phyloP scores from a whole-genome alignment of 2,329 filamentous ascomycete species.

The Aurifilum marmelostoma region DNA sequence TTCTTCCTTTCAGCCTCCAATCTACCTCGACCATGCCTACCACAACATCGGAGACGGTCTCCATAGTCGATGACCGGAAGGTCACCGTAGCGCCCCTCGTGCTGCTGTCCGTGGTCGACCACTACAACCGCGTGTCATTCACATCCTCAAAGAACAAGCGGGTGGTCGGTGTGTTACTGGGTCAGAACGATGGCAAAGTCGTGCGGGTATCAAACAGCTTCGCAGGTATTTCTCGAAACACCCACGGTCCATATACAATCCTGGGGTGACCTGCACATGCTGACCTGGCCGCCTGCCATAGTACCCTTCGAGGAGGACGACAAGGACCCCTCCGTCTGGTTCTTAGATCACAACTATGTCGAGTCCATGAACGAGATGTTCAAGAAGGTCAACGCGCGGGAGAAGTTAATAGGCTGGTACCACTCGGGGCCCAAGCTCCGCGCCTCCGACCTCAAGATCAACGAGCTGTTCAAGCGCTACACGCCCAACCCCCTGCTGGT shows the following conservation, averaged over 20 bases:
- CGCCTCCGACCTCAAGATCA: slow-evolving; percentile 97
- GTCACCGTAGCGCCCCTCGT: slow-evolving; percentile 98
- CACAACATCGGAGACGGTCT: slow-evolving; percentile 95
- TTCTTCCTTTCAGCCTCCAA: slow-evolving; percentile 13
- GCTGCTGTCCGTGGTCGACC: slow-evolving; percentile 95
- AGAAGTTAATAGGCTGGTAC: slow-evolving; percentile 99
- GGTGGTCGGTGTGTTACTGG: slow-evolving; percentile 91
- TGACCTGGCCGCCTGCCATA: slow-evolving; percentile 23
- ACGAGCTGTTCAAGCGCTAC: slow-evolving; percentile 99
- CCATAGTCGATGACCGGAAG: slow-evolving; percentile 81
- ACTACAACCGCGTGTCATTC: slow-evolving; percentile 90
- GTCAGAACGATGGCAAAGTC: slow-evolving; percentile 94
- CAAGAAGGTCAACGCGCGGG: slow-evolving; percentile 98
- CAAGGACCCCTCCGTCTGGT: slow-evolving; percentile 98
- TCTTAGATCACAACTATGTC: slow-evolving; percentile 98
- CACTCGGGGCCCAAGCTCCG: slow-evolving; percentile 96
- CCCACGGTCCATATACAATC: slow-evolving; percentile 14
- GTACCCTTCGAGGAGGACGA: slow-evolving; percentile 95
- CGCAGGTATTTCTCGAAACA: slow-evolving; percentile 64
- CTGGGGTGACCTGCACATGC: slow-evolving; percentile 1
- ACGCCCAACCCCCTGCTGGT: slow-evolving; percentile 94
- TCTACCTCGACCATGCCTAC: slow-evolving; percentile 73
- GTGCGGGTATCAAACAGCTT: slow-evolving; percentile 99
- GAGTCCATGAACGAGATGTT: slow-evolving; percentile 99
- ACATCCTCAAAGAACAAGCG: slow-evolving; percentile 83